phyloP scores from a whole-genome alignment of 2,329 filamentous ascomycete genomes.

The Aspergillus brasiliensis region DNA sequence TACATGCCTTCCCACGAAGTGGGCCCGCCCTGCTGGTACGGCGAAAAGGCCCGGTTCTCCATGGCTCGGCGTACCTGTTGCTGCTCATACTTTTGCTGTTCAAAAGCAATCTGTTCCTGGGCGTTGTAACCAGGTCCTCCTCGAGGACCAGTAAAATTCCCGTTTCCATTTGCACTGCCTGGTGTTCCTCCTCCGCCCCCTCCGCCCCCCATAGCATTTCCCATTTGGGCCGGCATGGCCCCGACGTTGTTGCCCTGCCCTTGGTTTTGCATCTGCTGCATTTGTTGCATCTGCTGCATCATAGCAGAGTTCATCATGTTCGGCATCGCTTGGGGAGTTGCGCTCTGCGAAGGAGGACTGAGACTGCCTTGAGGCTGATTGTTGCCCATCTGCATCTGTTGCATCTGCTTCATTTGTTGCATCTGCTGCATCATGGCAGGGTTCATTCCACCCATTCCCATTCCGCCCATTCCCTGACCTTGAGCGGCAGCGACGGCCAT shows the following conservation, averaged over 20 bases:
- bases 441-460: slow-evolving; percentile 69
- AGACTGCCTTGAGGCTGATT: slow-evolving; percentile 37
- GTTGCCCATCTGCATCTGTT: slow-evolving; percentile 53
- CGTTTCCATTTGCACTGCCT: slow-evolving; percentile 30
- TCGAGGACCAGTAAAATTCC: slow-evolving; percentile 48
- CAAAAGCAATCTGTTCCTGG: slow-evolving; percentile 72
- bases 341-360: slow-evolving; percentile 39
- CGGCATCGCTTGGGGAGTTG: slow-evolving; percentile 59
- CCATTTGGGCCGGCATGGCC: slow-evolving; percentile 42
- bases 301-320: slow-evolving; percentile 70
- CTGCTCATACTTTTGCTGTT: slow-evolving; percentile 77
- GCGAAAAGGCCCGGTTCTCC: slow-evolving; percentile 43
- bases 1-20: slow-evolving; percentile 98
- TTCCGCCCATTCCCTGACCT: slow-evolving; percentile 44
- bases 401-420: slow-evolving; percentile 64
- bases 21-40: slow-evolving; percentile 62
- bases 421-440: slow-evolving; percentile 74
- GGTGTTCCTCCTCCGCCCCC: slow-evolving; percentile 18
- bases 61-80: slow-evolving; percentile 61
- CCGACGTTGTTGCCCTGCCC: slow-evolving; percentile 28
- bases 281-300: slow-evolving; percentile 74
- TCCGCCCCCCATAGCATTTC: slow-evolving; percentile 18
- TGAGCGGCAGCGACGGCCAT: slow-evolving; percentile 62
- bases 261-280: slow-evolving; percentile 57
- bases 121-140: slow-evolving; percentile 64